A percentile compares a stretch with the other conserved stretches of the same genome.
Evolutionary conservation across 2,329 filamentous ascomycete species (phyloP).

Genomic region (Trichoderma gracile): DNA sequence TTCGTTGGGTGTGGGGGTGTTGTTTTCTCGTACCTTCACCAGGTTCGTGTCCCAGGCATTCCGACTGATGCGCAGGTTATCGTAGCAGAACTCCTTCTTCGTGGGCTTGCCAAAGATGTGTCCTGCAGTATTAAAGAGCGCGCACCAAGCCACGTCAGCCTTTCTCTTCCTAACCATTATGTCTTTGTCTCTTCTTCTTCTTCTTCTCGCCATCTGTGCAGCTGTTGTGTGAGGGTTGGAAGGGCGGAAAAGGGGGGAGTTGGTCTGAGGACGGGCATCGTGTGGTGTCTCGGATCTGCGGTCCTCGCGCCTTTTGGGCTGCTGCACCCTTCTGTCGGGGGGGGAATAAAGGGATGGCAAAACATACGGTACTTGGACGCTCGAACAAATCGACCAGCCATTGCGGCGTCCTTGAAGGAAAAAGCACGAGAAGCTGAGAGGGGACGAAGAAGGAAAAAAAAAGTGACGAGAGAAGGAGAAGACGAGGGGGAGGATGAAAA

Average conservation of each 20-base stretch:
- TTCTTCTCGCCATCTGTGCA: too few species aligned
- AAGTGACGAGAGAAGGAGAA: background rate
- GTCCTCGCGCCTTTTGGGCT: too few species aligned
- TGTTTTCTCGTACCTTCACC: constrained; percentile 70
- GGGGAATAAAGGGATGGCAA: background rate
- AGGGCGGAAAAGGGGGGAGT: too few species aligned
- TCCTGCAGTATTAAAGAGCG: constrained; percentile 61
- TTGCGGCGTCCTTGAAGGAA: constrained; percentile 37
- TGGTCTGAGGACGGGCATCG: too few species aligned
- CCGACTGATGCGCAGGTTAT: constrained; percentile 93
- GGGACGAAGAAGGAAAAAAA: constrained; percentile 15
- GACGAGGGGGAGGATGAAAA: too few species aligned
- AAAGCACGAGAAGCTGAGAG: constrained; percentile 27
- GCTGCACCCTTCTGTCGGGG: too few species aligned
- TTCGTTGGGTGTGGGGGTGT: background rate
- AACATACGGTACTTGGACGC: constrained; percentile 68
- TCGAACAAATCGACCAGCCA: constrained; percentile 67
- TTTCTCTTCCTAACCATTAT: background rate
- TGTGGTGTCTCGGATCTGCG: too few species aligned
- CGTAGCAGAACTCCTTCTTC: constrained; percentile 97
- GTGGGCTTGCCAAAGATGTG: constrained; percentile 97
- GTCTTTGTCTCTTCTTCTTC: too few species aligned
- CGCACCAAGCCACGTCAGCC: constrained; percentile 38
- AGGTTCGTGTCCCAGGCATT: constrained; percentile 99
- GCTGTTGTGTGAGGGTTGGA: too few species aligned